Conservation (phyloP, 805 yeast genomes). For the Naumovozyma baii region DNA sequence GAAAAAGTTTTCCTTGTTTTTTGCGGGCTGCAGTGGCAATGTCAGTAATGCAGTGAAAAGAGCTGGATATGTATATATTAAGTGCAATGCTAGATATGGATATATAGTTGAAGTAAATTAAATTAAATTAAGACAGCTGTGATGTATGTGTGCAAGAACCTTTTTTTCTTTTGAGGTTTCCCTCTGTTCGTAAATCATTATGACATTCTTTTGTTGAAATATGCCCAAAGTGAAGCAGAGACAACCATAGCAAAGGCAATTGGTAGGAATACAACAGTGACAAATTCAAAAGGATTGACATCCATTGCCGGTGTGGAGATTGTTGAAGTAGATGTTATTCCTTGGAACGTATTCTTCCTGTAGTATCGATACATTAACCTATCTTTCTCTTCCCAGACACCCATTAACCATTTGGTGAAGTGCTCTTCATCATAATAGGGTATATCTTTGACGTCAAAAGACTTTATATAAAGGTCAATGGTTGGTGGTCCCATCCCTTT, state of each 20-base stretch:
- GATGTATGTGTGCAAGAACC: too few relatives aligned
- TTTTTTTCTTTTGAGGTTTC: too few relatives aligned
- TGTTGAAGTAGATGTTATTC: not conserved
- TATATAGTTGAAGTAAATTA: not conserved
- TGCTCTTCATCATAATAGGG: slow-evolving; percentile 44
- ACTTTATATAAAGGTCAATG: slow-evolving; percentile 53
- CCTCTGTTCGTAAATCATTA: not conserved
- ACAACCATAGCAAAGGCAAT: not conserved
- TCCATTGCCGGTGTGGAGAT: not conserved
- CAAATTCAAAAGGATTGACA: not conserved
- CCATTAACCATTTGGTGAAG: slow-evolving; percentile 67
- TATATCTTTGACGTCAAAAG: slow-evolving; percentile 47
- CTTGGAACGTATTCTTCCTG: slow-evolving; percentile 40
- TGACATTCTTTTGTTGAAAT: not conserved
- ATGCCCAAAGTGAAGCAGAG: not conserved
- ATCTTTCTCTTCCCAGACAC: slow-evolving; percentile 71
- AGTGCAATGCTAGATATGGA: not conserved
- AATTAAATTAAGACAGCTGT: too few relatives aligned
- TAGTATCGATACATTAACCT: slow-evolving; percentile 49
- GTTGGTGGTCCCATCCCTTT: slow-evolving; percentile 58
- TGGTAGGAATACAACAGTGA: not conserved
- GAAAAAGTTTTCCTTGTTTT: not conserved
- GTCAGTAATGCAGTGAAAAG: too few relatives aligned
- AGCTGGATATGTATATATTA: too few relatives aligned
- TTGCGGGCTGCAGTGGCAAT: too few relatives aligned